These are phyloP conservation scores for Vigna reflexopilosa DNA, from an alignment of 306 rosid species.

Conservation along the genomic window DNA sequence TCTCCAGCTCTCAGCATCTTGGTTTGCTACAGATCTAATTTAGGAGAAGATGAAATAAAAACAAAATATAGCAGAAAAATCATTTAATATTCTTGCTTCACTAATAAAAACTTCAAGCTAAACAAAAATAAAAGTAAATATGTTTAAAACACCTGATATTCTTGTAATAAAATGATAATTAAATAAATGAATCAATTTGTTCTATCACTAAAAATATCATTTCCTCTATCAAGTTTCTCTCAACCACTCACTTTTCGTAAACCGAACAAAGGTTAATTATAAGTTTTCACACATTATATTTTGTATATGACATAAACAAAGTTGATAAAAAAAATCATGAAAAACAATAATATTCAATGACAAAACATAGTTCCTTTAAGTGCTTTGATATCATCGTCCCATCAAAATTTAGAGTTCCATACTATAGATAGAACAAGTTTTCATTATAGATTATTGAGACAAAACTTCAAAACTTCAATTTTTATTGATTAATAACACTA, in stretches of 20 bases:
- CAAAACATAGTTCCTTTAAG: neutral
- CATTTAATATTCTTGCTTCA: neutral
- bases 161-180: neutral
- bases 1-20: neutral
- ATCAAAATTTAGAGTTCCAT: neutral
- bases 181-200: neutral
- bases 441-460: neutral
- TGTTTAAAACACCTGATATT: neutral
- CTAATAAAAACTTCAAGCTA: neutral
- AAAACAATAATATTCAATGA: neutral
- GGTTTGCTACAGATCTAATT: neutral
- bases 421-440: neutral
- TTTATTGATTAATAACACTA: neutral
- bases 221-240: neutral
- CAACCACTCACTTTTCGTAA: neutral
- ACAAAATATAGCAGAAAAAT: neutral
- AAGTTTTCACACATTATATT: neutral
- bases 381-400: neutral
- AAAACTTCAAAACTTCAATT: neutral
- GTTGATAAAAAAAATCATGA: neutral
- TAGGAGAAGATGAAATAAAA: neutral
- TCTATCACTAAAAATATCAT: too few species aligned
- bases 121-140: neutral
- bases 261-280: neutral
- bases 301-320: neutral